phyloP scores from a whole-genome alignment of 2,329 filamentous ascomycete genomes.

The Fusarium sp. region DNA sequence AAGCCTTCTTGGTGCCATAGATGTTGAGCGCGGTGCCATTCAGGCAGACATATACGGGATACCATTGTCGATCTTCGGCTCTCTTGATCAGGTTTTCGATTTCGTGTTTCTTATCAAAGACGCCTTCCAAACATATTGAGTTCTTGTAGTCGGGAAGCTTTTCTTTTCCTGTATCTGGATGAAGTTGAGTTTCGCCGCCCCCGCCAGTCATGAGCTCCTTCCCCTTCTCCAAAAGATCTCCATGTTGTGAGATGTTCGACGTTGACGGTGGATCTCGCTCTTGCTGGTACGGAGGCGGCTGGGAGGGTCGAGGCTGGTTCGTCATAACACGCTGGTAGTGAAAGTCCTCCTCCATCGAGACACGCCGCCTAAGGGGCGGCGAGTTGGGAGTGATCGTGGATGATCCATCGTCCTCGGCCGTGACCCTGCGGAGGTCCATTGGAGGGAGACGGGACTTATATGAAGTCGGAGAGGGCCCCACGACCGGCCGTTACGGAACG shows the following conservation, averaged over 20 bases:
- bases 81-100: slow-evolving; percentile 72
- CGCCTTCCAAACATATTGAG: slow-evolving; percentile 64
- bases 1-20: slow-evolving; percentile 70
- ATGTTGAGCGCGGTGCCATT: slow-evolving; percentile 76
- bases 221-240: slow-evolving; percentile 31
- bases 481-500: slow-evolving; percentile 39
- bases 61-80: slow-evolving; percentile 72
- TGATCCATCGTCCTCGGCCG: slow-evolving; percentile 50
- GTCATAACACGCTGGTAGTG: slow-evolving; percentile 65
- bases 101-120: slow-evolving; percentile 74
- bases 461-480: slow-evolving; percentile 36
- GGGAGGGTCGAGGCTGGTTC: slow-evolving; percentile 56
- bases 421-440: slow-evolving; percentile 51
- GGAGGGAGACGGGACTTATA: slow-evolving; percentile 44
- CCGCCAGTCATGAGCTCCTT: slow-evolving; percentile 35
- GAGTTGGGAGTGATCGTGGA: slow-evolving; percentile 47
- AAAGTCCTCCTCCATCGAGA: slow-evolving; percentile 67
- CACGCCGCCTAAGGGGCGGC: slow-evolving; percentile 57
- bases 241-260: slow-evolving; percentile 29
- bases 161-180: slow-evolving; percentile 51
- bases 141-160: slow-evolving; percentile 67
- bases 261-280: slow-evolving; percentile 34
- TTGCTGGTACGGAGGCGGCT: slow-evolving; percentile 60
- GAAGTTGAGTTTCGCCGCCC: slow-evolving; percentile 30
- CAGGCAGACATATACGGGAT: slow-evolving; percentile 70